phyloP scores from a whole-genome alignment of 106 monocot genomes.

The Cymbidium sinense region DNA sequence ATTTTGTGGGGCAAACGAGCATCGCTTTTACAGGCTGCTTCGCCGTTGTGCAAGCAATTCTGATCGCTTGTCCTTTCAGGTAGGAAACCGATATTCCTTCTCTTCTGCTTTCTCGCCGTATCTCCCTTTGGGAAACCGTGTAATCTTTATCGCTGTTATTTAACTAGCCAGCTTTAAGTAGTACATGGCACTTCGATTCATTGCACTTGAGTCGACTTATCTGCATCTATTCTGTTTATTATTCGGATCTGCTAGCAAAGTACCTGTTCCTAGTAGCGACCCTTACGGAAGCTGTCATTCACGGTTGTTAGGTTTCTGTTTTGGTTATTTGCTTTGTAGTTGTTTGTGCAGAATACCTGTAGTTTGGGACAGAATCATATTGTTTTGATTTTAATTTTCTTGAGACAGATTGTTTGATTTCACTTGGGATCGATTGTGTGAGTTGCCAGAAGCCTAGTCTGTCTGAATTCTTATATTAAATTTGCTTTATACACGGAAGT shows the following conservation, averaged over 20 bases:
- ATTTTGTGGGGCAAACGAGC: background rate
- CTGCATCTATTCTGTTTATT: background rate
- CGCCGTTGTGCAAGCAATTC: background rate
- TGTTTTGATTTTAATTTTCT: background rate
- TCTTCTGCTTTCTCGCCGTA: background rate
- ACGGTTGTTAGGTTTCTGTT: background rate
- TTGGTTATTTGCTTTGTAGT: background rate
- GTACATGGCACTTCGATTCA: background rate
- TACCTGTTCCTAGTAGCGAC: background rate
- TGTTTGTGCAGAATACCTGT: background rate
- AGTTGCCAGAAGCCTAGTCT: background rate
- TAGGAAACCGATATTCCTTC: background rate
- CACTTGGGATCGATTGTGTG: background rate
- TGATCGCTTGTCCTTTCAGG: background rate
- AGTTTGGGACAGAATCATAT: background rate
- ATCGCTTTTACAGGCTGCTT: background rate
- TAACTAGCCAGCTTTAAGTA: no score
- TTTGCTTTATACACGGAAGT: no score
- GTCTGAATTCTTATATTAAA: no score
- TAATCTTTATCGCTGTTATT: background rate
- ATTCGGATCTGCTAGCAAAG: background rate
- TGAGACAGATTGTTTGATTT: background rate
- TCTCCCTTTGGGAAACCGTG: background rate
- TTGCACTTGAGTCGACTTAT: background rate
- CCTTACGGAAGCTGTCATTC: background rate